Conservation (phyloP, 2,329 filamentous ascomycete species). For the Claviceps pusilla region DNA sequence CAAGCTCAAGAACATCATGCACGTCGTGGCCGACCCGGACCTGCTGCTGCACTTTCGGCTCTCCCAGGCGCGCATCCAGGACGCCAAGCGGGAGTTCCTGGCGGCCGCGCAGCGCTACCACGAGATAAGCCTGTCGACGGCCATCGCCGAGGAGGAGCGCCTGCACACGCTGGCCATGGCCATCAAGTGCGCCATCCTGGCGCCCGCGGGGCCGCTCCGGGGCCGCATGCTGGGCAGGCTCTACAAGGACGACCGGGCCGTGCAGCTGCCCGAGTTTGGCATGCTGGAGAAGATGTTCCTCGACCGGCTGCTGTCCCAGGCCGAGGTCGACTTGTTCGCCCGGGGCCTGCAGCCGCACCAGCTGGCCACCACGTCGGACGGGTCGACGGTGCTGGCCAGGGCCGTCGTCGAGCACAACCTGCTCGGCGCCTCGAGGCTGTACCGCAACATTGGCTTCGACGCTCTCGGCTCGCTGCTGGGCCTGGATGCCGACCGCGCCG, state of each 20-base stretch:
- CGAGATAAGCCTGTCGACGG: constrained; percentile 60
- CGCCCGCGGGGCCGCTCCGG: constrained; percentile 74
- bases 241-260: constrained; percentile 83
- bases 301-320: constrained; percentile 63
- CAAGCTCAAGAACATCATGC: constrained; percentile 85
- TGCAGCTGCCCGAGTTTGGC: constrained; percentile 59
- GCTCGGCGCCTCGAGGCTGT: constrained; percentile 66
- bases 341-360: constrained; percentile 72
- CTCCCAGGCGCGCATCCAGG: constrained; percentile 82
- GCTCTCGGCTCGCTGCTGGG: constrained; percentile 65
- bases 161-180: constrained; percentile 72
- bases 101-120: constrained; percentile 81
- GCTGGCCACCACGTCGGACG: constrained; percentile 76
- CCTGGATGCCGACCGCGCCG: constrained; percentile 64
- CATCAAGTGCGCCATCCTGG: constrained; percentile 82
- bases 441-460: constrained; percentile 62
- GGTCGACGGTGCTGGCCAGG: constrained; percentile 80
- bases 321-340: constrained; percentile 79
- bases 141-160: constrained; percentile 75
- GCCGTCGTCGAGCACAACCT: constrained; percentile 95
- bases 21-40: constrained; percentile 57
- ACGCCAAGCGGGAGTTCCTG: constrained; percentile 79
- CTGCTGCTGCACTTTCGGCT: constrained; percentile 76
- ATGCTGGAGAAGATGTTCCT: constrained; percentile 98
- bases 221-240: constrained; percentile 66